phyloP scores from a whole-genome alignment of 1,139 yeast species.

The Kodamaea alishanica region DNA sequence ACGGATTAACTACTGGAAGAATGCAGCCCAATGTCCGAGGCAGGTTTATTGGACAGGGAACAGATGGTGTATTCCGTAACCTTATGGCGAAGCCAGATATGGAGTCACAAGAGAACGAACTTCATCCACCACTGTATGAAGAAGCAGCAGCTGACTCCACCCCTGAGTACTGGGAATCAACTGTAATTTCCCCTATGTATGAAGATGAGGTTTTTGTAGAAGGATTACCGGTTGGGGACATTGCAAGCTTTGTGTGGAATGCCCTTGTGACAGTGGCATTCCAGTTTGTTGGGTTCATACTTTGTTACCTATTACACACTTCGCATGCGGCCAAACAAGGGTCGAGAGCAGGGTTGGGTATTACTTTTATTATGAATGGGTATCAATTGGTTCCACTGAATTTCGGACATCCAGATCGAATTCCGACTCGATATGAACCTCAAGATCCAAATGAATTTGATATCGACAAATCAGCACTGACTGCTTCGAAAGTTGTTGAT shows the following conservation, averaged over 20 bases:
- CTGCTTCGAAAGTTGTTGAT: slow-evolving; percentile 45
- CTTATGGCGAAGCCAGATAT: slow-evolving; percentile 80
- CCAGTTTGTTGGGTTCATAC: slow-evolving; percentile 88
- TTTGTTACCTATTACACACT: slow-evolving; percentile 88
- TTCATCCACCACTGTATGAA: slow-evolving; percentile 86
- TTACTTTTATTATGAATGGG: slow-evolving; percentile 78
- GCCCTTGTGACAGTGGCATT: slow-evolving; percentile 82
- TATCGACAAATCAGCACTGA: slow-evolving; percentile 34
- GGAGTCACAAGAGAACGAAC: slow-evolving; percentile 43
- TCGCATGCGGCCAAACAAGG: slow-evolving; percentile 98
- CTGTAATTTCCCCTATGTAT: slow-evolving; percentile 79
- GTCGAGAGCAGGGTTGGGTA: slow-evolving; percentile 86
- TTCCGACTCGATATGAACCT: slow-evolving; percentile 47
- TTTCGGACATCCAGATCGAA: slow-evolving; percentile 38
- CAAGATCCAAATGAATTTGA: slow-evolving; percentile 55
- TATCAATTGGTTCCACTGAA: slow-evolving; percentile 65
- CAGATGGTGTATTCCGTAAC: slow-evolving; percentile 92
- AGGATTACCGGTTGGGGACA: slow-evolving; percentile 93
- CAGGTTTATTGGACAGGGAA: slow-evolving; percentile 50
- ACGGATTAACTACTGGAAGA: slow-evolving; percentile 43
- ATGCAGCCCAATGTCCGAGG: slow-evolving; percentile 46
- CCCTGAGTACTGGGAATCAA: slow-evolving; percentile 96
- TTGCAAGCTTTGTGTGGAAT: slow-evolving; percentile 88
- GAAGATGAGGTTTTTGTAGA: slow-evolving; percentile 89
- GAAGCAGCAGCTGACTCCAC: slow-evolving; percentile 94